Conservation (phyloP, 805 yeast genomes). For the Geotrichum ghanense region DNA sequence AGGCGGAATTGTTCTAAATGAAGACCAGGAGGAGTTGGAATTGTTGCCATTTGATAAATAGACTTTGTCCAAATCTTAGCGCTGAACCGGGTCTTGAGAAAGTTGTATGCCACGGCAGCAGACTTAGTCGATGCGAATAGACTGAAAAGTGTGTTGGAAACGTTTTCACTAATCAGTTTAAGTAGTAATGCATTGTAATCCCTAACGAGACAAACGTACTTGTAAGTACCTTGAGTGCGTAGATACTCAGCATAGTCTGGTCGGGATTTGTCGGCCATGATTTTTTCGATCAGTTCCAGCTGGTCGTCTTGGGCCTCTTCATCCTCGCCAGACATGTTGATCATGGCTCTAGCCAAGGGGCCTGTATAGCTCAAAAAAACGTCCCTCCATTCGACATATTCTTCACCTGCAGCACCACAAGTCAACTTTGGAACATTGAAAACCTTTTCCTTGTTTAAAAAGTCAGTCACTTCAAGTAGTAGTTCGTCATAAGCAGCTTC, state of each 20-base stretch:
- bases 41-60: not conserved
- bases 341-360: not conserved
- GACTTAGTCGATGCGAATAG: not conserved
- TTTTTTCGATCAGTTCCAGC: not conserved
- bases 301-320: not conserved
- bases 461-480: not conserved
- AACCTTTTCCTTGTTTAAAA: not conserved
- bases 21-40: slow-evolving; percentile 1
- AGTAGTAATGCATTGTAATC: not conserved
- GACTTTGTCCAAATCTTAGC: slow-evolving; percentile 1
- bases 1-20: not conserved
- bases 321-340: not conserved
- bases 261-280: not conserved
- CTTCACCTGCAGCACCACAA: not conserved
- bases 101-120: slow-evolving; percentile 1
- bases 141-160: not conserved
- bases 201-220: not conserved
- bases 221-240: not conserved
- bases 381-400: not conserved
- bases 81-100: not conserved
- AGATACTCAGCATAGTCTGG: not conserved
- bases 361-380: slow-evolving; percentile 1
- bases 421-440: not conserved
- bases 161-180: not conserved
- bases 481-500: not conserved